Evolutionary conservation across 1,139 yeast genomes (phyloP), one percentile per base, ranked within the genome.

Genomic region (Diutina siamensis): DNA sequence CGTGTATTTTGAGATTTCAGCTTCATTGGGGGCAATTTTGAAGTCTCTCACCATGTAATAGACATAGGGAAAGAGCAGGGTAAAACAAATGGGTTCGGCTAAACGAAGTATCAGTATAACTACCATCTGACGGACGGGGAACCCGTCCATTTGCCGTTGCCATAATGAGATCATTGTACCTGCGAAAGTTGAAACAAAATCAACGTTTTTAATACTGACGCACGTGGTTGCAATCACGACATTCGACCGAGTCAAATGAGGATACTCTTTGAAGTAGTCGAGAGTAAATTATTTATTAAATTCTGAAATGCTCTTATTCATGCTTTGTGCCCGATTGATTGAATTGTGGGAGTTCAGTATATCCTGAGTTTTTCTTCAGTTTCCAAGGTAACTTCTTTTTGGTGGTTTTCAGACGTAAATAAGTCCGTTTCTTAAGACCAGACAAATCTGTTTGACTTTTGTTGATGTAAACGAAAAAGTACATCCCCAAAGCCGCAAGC

Each of bases 21-120:
- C 69, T 48, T 76, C 74, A 19, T 70, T 69, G 31, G 69, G 66
- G 2, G 77, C 72, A 27, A 76, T 64, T 4, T 74, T 70, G 52
- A 78, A 77, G 50, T 75, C 78, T 53, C 76, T 61, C 32, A 80
- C 77, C 80, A 79, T 76, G 58, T 76, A 79, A 57, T 74, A 79
- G 22, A 79, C 70, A 55, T 79, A 80, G 2, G 85, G 84, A 57
- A 79, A 78, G 32, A 77, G 56, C 2, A 83, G 77, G 2, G 83
- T 76, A 61, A 78, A 78, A 1, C 83, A 74, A 32, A 80, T 67
- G 1, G 85, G 84, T 55, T 79, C 85, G 9, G 78, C 68, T 45
- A 78, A 66, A 46, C 83, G 61, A 49, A 76, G 69, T 17, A 69
- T 50, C 35, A 74, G 65, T 2, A 67, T 49, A 40, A 74, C 71